Evolutionary conservation across 2,329 filamentous ascomycete genomes (phyloP), one percentile per base, ranked within the genome.

Genomic region (Celoporthe dispersa): DNA sequence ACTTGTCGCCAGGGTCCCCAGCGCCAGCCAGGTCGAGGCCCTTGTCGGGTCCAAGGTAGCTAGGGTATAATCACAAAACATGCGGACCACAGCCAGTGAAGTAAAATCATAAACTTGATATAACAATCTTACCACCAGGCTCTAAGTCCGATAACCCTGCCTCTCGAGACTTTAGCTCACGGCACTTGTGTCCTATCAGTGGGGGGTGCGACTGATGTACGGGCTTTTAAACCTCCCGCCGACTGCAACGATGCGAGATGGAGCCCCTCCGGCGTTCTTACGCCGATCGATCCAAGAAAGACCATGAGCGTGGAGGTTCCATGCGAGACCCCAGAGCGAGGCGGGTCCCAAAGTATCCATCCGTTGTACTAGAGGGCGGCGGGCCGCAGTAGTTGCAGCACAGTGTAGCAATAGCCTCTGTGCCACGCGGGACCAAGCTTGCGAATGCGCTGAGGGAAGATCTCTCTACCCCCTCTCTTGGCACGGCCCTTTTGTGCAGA

Each of bases 401-500:
- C 66, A 67, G 66, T 67, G 66, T 67, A 44, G 28, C 28, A 57
- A n/a, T 41, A 12, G 19, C 37, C 55, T 22, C 37, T 12, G 9
- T 19, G 33, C 51, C n/a, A n/a, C 31, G 44, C 35, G 16, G 55
- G 28, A 16, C 57, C 14, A 31, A 7, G 37, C 41, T 51, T 48
- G 55, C 55, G 41, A 35, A 37, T 39, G 57, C 66, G 31, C 37
- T 31, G 31, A 25, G 3, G 22, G n/a, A 33, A 60, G 11, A 37
- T 65, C 53, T 61, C 59, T n/a, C 39, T 33, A 25, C 41, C 25
- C 44, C 25, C 44, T 59, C 59, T 55, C 39, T 48, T 70, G 39
- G 70, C 70, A 69, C 61, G 53, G 66, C 66, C 66, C 55, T n/a
- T 44, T 35, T 39, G 66, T 65, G 65, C 60, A 39, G 25, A 28